Evolutionary conservation across 2,329 filamentous ascomycete genomes (phyloP), one percentile per base, ranked within the genome.

Genomic region (Pseudonectria buxi): DNA sequence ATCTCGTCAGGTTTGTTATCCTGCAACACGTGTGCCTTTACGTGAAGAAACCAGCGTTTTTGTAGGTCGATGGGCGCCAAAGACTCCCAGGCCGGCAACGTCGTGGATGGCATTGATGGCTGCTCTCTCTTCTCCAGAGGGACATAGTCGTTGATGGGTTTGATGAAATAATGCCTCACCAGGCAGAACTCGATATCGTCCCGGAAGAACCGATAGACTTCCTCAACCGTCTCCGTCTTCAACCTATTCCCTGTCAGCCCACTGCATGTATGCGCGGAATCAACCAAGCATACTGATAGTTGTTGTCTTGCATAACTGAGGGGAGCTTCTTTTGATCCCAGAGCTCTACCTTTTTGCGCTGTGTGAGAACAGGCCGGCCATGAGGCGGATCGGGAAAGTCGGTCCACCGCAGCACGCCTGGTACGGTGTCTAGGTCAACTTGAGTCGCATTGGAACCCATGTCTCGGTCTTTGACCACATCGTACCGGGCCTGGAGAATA

Each of bases 381-480:
- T 63, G 63, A 2, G 67, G 61, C 12, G 76, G 75, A 41, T 81
- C 77, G 2, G 78, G 77, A 29, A 80, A 64, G 44, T 81, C 77
- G 6, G 63, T 69, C 74, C 75, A 82, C 29, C 70, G 62, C 38
- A 81, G 53, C 4, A 69, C 66, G 13, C 72, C 74, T 0, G 60
- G 59, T 1, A 58, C 52, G 6, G 57, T 47, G 40, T 73, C 66
- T 27, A 71, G 61, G 26, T 70, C 62, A 37, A 53, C 47, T 3
- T 55, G 39, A 1, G 54, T 41, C 2, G 53, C 51, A 10, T 47
- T 41, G 3, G 54, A 54, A 14, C 67, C 67, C 47, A 77, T 68
- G 40, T 74, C 66, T 4, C 55, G 54, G 22, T 73, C 64, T 32
- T 62, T 63, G 14, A 63, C 53, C 2, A 80, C 57, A 35, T 78